Percentiles rank a stretch among this genome's conserved stretches.
Conservation (phyloP, 2,329 filamentous ascomycete genomes). For the Neopestalotiopsis clavispora region DNA sequence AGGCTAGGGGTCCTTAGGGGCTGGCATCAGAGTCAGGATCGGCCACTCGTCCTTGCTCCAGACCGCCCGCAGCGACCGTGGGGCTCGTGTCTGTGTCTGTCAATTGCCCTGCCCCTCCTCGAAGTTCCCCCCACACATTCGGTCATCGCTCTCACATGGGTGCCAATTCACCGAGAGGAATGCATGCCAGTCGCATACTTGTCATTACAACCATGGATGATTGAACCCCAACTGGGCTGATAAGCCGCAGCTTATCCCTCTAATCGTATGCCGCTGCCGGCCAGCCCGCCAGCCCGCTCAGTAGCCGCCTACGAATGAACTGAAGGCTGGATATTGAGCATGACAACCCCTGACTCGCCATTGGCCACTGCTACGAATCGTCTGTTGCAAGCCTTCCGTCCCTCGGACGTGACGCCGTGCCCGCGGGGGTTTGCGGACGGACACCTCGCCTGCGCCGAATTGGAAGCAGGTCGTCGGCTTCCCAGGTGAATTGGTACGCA, state of each 20-base stretch:
- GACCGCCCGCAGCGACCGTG: not conserved
- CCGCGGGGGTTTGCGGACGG: constrained; percentile 1
- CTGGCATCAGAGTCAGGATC: constrained; percentile 1
- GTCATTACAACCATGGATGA: not conserved
- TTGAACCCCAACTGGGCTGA: not conserved
- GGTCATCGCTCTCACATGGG: not conserved
- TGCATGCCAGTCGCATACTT: not conserved
- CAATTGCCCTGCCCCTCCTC: not conserved
- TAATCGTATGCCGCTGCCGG: not conserved
- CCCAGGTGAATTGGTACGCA: not conserved
- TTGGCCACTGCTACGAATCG: constrained; percentile 7
- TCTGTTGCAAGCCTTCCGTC: constrained; percentile 5
- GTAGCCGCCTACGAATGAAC: not conserved
- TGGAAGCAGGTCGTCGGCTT: not conserved
- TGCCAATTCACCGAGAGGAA: not conserved
- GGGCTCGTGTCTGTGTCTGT: not conserved
- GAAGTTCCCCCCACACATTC: not conserved
- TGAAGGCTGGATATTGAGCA: not conserved
- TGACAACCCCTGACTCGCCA: constrained; percentile 6
- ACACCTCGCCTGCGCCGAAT: not conserved
- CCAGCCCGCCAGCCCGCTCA: not conserved
- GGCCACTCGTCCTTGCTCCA: not conserved
- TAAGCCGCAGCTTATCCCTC: not conserved
- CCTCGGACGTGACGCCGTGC: constrained; percentile 12
- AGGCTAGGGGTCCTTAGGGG: not conserved